Base-by-base conservation (phyloP, 352 stramenopile genomes). In the Achlya hypogyna region DNA sequence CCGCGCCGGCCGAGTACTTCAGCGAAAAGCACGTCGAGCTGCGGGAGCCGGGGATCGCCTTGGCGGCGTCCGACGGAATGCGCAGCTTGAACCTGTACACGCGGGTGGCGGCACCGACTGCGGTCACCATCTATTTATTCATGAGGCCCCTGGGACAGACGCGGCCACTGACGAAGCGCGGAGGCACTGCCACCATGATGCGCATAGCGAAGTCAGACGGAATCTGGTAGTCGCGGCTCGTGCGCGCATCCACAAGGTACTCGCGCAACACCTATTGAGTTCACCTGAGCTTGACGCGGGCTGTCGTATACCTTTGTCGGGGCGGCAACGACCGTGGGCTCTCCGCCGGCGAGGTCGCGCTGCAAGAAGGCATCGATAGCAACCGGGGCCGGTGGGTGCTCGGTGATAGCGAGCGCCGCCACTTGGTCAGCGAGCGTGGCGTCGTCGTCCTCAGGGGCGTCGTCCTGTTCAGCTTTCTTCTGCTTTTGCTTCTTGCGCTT, bases 401-500 rank as follows among this genome's bases (percentile, higher is more conserved):
- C 60, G 18, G 51, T 25, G 23, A 71, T 23, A 1, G 32, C 12
- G 34, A 51, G 31, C 22, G 43, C 42, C 8, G 25, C 59, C 2
- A 66, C 5, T 5, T 66, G 4, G 43, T 66, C 31, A 5, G 38
- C 54, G 31, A 75, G 52, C 32, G 52, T 51, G 5, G 51, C 31
- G 40, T 65, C 59, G 47, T 54, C 70, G 16, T 72, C 65, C 9
- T 72, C 56, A 9, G 53, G 49, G 22, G 51, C 60, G 10, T 64
- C 51, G 10, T 69, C 71, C 16, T 59, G 67, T 65, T 76, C 68
- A 59, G 84, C 75, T 52, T 90, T 93, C 43, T 77, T 79, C 63
- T 86, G 77, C 65, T 98, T 97, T 77, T 98, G 90, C 18, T 89
- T 75, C 65, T 98, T 95, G 65, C 96, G 96, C 75, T 98, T 98